These are phyloP conservation scores for carrot (Daucus carota) DNA, from an alignment of 129 eudicot species.

Conservation along the genomic window DNA sequence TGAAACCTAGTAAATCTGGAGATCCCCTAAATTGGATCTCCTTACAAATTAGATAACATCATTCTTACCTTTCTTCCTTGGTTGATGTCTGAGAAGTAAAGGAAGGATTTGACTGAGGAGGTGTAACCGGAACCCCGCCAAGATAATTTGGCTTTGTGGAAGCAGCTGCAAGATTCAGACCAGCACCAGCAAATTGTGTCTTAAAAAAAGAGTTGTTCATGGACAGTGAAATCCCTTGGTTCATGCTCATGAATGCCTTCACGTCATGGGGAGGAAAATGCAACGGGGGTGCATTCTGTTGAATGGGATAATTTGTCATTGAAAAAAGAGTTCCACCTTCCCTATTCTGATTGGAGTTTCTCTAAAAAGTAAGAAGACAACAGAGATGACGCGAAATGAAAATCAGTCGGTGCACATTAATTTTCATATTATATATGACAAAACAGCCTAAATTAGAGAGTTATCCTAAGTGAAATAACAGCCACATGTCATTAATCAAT, in stretches of 20 bases:
- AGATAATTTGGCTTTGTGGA: constrained; percentile 38
- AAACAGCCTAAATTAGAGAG: not conserved
- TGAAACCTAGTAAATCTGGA: not conserved
- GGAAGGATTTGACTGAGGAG: constrained; percentile 30
- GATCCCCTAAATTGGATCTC: not conserved
- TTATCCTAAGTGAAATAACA: not conserved
- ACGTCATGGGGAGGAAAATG: constrained; percentile 29
- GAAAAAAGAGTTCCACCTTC: constrained; percentile 38
- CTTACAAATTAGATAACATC: not conserved
- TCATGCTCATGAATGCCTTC: constrained; percentile 18
- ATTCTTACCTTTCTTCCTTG: constrained; percentile 57
- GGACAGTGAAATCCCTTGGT: constrained; percentile 23
- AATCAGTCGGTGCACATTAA: not conserved
- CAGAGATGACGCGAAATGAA: constrained; percentile 7
- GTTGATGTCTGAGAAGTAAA: constrained; percentile 41
- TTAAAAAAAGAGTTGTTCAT: constrained; percentile 36
- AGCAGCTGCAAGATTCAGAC: constrained; percentile 30
- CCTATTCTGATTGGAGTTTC: constrained; percentile 29
- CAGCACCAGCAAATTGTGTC: constrained; percentile 37
- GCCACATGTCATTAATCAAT: not conserved
- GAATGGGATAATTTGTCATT: constrained; percentile 32
- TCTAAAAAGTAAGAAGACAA: constrained; percentile 21
- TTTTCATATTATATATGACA: not conserved
- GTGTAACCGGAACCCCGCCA: constrained; percentile 31
- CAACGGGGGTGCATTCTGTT: constrained; percentile 34